Conservation (phyloP, 257 asterid species). For the Hygrophila difformis region DNA sequence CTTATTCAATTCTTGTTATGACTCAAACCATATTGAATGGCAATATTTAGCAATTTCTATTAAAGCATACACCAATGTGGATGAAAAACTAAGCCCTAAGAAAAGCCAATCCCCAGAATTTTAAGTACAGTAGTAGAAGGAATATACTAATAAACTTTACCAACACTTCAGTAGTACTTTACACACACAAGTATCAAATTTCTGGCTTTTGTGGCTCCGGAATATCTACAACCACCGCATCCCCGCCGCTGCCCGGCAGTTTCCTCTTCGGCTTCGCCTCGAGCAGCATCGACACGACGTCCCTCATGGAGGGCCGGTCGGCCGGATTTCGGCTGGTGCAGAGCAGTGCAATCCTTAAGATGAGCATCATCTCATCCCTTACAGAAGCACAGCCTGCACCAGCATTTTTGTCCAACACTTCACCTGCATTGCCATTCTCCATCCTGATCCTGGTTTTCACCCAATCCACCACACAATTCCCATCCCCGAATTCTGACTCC, state of each 20-base stretch:
- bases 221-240: slow-evolving; percentile 18
- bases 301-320: slow-evolving; percentile 66
- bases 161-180: too few relatives aligned
- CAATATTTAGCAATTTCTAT: too few relatives aligned
- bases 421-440: slow-evolving; percentile 27
- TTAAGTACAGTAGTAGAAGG: too few relatives aligned
- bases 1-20: too few relatives aligned
- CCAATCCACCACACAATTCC: slow-evolving; percentile 85
- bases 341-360: slow-evolving; percentile 69
- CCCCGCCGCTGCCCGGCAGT: slow-evolving; percentile 18
- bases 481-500: slow-evolving; percentile 75
- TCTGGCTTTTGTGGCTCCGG: slow-evolving; percentile 34
- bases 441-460: slow-evolving; percentile 37
- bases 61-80: too few relatives aligned
- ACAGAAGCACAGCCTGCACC: slow-evolving; percentile 57
- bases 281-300: slow-evolving; percentile 65
- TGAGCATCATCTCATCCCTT: slow-evolving; percentile 73
- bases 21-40: too few relatives aligned
- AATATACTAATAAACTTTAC: too few relatives aligned
- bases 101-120: too few relatives aligned
- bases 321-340: slow-evolving; percentile 76
- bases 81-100: too few relatives aligned
- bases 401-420: slow-evolving; percentile 57
- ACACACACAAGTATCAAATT: slow-evolving; percentile 22
- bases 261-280: slow-evolving; percentile 72